Base-by-base conservation (phyloP, 2,329 filamentous ascomycete genomes). In the Dactylellina leptospora region DNA sequence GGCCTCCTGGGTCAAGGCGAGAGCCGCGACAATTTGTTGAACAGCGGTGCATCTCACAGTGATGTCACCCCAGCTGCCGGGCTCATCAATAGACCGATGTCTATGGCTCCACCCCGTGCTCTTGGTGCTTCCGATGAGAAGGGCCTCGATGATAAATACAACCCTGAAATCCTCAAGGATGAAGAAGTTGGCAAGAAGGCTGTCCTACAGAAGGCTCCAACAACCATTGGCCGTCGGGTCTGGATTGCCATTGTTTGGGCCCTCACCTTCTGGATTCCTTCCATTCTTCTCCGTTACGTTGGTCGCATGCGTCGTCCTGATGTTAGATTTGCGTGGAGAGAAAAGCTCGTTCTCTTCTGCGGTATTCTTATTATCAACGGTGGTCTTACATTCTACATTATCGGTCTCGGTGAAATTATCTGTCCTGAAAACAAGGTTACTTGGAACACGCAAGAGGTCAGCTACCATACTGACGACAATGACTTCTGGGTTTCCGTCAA, bases 221-320 rank as follows among this genome's bases (percentile, higher is more conserved):
- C 59, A 33, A 85, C 87, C 0, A 78, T 81, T 1, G 82, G 84
- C 47, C 87, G 95, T 74, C 88, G 90, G 40, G 77, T 87, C 1
- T 99, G 95, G 95, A 87, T 96, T 22, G 85, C 81, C 1, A 80
- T 95, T 40, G 91, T 95, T 2, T 97, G 93, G 92, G 85, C 86
- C 0, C 75, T 96, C 51, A 99, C 95, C 0, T 97, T 92, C 79
- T 97, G 91, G 90, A 95, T 97, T 75, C 95, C 95, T 0, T 97
- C 93, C 0, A 90, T 91, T 50, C 75, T 90, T 1, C 86, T 99
- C 13, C 85, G 86, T n/a, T 89, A 84, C 70, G 78, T 97, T 66
- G 95, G 95, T 28, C 90, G 93, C 20, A 99, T 99, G 95, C 96
- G 96, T 81, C 88, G 95, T 61, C 95, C 93, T 1, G 95, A 99